A percentile compares a stretch with the other conserved stretches of the same genome.
phyloP scores from a whole-genome alignment of 2,329 filamentous ascomycete genomes.

The Spiromastix sp. region DNA sequence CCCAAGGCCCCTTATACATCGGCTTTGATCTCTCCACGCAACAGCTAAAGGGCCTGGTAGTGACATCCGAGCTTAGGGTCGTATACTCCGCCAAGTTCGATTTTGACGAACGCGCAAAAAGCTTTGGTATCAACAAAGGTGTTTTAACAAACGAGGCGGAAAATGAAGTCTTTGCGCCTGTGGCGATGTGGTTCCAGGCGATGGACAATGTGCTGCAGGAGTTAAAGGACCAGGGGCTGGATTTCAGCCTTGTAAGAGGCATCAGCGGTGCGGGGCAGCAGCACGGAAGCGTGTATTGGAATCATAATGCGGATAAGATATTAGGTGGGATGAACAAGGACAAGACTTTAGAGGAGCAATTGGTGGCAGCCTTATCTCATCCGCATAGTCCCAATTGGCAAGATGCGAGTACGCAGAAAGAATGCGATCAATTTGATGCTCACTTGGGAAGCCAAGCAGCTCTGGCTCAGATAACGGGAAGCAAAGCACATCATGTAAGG shows the following conservation, averaged over 20 bases:
- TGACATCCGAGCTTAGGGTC: constrained; percentile 71
- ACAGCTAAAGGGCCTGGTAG: constrained; percentile 87
- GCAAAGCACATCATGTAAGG: constrained; percentile 84
- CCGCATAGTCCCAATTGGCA: constrained; percentile 95
- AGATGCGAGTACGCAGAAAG: constrained; percentile 83
- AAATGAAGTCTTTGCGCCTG: constrained; percentile 84
- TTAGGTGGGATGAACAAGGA: constrained; percentile 51
- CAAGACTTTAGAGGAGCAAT: constrained; percentile 59
- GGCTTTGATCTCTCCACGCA: constrained; percentile 96
- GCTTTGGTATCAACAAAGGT: constrained; percentile 78
- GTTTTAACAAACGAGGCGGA: constrained; percentile 72
- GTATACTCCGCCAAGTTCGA: constrained; percentile 82
- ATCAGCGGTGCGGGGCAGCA: constrained; percentile 92
- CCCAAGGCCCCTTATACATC: constrained; percentile 58
- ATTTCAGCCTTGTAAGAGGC: constrained; percentile 65
- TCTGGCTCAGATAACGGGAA: constrained; percentile 74
- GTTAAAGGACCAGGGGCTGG: constrained; percentile 58
- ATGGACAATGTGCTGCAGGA: constrained; percentile 73
- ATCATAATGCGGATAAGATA: constrained; percentile 52
- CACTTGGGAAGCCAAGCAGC: constrained; percentile 54
- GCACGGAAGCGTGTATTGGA: constrained; percentile 96
- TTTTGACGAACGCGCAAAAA: constrained; percentile 74
- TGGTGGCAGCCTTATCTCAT: constrained; percentile 65
- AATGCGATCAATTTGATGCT: constrained; percentile 81
- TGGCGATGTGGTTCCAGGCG: constrained; percentile 90